Percentiles rank a stretch among this genome's conserved stretches.
These are phyloP conservation scores for Nemania sp. DNA, from an alignment of 2,329 filamentous ascomycete genomes.

Conservation along the genomic window DNA sequence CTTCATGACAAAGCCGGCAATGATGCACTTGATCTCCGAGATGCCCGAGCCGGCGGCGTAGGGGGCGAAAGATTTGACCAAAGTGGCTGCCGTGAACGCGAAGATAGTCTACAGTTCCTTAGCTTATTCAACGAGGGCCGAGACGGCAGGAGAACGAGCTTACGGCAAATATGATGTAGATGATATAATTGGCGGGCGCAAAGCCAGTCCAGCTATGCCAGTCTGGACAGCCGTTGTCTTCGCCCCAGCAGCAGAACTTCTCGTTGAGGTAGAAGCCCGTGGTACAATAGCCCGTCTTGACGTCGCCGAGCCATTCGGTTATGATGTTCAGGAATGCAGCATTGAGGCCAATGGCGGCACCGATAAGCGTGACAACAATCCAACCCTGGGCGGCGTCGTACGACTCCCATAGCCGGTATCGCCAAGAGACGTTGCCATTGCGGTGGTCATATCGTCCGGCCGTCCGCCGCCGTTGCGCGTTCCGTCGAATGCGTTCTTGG, in stretches of 20 bases:
- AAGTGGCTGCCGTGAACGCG: conserved; percentile 76
- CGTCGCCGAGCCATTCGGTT: conserved; percentile 94
- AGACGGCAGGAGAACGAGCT: conserved; percentile 31
- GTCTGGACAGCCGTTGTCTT: conserved; percentile 83
- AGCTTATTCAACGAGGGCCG: conserved; percentile 12
- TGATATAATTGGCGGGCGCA: conserved; percentile 76
- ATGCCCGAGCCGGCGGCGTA: conserved; percentile 97
- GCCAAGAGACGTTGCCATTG: conserved; percentile 72
- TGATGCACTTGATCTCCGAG: conserved; percentile 99
- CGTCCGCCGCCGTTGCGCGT: conserved; percentile 72
- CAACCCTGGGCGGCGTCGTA: conserved; percentile 97
- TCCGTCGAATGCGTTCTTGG: conserved; percentile 82
- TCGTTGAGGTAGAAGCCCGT: conserved; percentile 98
- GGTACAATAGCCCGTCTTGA: conserved; percentile 94
- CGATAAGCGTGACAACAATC: conserved; percentile 95
- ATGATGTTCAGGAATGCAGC: conserved; percentile 93
- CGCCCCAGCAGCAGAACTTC: conserved; percentile 97
- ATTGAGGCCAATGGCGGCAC: conserved; percentile 89
- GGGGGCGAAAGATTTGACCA: conserved; percentile 90
- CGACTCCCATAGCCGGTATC: conserved; percentile 77
- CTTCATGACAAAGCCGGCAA: conserved; percentile 99
- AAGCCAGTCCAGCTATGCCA: conserved; percentile 90
- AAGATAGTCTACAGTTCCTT: conserved; percentile 65
- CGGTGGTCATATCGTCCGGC: conserved; percentile 73
- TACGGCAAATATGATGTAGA: conserved; percentile 87